Evolutionary conservation across 2,329 filamentous ascomycete genomes (phyloP).

Genomic region (Fusarium begoniae): DNA sequence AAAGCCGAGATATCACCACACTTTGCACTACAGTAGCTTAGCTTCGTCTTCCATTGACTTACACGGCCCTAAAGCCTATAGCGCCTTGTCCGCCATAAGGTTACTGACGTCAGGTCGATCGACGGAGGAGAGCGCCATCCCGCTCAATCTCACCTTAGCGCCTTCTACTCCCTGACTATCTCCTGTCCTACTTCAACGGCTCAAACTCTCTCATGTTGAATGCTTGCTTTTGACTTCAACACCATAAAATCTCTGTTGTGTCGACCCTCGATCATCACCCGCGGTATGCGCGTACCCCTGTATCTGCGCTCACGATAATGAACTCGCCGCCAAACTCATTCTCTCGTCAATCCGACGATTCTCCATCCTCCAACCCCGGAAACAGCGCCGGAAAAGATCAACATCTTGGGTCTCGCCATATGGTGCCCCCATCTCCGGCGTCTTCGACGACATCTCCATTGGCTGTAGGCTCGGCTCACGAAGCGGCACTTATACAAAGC

Average conservation of each 20-base stretch:
- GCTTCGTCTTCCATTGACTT: background rate
- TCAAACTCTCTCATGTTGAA: background rate
- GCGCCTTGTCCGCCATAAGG: background rate
- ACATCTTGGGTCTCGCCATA: background rate
- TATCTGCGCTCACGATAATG: conserved; percentile 23
- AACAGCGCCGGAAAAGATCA: background rate
- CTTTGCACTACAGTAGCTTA: no score
- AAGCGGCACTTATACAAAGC: conserved; percentile 45
- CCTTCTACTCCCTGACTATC: conserved; percentile 13
- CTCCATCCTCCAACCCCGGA: background rate
- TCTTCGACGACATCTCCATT: conserved; percentile 43
- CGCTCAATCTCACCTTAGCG: conserved; percentile 20
- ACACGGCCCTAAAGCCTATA: background rate
- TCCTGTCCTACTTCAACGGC: background rate
- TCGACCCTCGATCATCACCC: background rate
- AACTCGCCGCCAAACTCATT: conserved; percentile 41
- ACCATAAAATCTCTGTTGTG: background rate
- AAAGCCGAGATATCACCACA: background rate
- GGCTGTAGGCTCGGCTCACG: conserved; percentile 44
- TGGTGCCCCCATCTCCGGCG: conserved; percentile 41
- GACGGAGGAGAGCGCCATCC: conserved; percentile 7
- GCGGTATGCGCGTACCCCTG: conserved; percentile 17
- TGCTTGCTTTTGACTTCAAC: background rate
- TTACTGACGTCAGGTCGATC: conserved; percentile 26
- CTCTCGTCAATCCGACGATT: conserved; percentile 5